phyloP scores from a whole-genome alignment of 345 rosid species.

The Bretschneidera sinensis region DNA sequence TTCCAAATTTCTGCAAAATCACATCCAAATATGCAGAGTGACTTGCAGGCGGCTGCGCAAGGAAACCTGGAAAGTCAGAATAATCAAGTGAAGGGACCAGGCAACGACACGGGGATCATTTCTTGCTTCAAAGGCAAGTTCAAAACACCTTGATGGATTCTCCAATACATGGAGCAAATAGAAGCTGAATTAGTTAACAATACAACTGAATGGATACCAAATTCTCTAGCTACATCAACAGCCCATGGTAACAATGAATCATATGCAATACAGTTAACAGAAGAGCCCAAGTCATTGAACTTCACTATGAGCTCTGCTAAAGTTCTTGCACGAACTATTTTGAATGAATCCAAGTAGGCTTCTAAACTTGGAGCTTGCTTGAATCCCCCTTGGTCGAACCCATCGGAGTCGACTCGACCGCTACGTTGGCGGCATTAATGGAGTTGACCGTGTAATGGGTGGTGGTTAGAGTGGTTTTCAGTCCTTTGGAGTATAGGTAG shows the following conservation, averaged over 20 bases:
- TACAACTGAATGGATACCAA: constrained; percentile 30
- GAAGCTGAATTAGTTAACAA: constrained; percentile 44
- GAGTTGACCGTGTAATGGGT: constrained; percentile 51
- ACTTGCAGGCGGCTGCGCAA: constrained; percentile 29
- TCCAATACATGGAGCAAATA: constrained; percentile 40
- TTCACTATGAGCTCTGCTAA: constrained; percentile 33
- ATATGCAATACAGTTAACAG: constrained; percentile 36
- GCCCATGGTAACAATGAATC: constrained; percentile 48
- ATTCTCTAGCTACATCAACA: constrained; percentile 38
- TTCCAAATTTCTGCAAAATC: constrained; percentile 23
- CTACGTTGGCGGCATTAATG: constrained; percentile 31
- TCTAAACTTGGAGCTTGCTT: constrained; percentile 33
- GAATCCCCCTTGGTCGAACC: constrained; percentile 52
- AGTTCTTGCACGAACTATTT: constrained; percentile 34
- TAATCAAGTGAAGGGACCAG: constrained; percentile 37
- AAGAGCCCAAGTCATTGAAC: constrained; percentile 22
- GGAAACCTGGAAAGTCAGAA: constrained; percentile 37
- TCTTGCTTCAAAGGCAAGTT: constrained; percentile 26
- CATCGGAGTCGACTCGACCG: constrained; percentile 66
- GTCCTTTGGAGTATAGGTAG: constrained; percentile 56
- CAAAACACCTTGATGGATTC: constrained; percentile 23
- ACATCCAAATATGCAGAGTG: constrained; percentile 35
- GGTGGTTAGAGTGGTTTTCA: constrained; percentile 64
- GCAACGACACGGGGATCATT: constrained; percentile 21
- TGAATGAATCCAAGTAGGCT: constrained; percentile 36